Evolutionary conservation across 2,329 filamentous ascomycete genomes (phyloP), one percentile per base, ranked within the genome.

Genomic region (Alternaria sp.): DNA sequence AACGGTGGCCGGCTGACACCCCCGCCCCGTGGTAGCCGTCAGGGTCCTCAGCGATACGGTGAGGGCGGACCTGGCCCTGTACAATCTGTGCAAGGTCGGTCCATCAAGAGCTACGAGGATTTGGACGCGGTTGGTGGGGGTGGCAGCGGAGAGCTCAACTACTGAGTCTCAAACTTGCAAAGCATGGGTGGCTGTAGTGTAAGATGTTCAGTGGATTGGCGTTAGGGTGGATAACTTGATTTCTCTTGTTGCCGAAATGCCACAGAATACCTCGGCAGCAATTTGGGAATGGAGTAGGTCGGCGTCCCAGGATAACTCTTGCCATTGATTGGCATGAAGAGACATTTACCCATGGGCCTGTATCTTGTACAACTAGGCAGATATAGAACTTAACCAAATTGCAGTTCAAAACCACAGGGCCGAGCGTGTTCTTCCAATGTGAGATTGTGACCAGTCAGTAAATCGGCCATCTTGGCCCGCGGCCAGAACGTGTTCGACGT

Each of bases 61-160:
- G 91, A 92, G 50, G 90, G 91, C 40, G 90, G 87, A 25, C 89
- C 90, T 55, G 94, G 93, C 0, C 94, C 95, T 20, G 87, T 92
- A 20, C 94, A 98, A 80, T 94, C 95, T 11, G 93, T 97, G 1
- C 92, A 96, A 69, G 95, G 95, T 5, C 88, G 95, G 59, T 97
- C 92, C 63, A 82, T 99, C 67, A 97, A 97, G 85, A 97, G 93
- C 78, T 99, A 99, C 76, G 96, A 99, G 79, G 95, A 99, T 76
- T 84, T 99, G 25, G 95, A 99, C 81, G 94, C 96, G n/a, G 82
- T 81, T 53, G 80, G 80, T 40, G 76, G 75, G 20, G 78, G 79
- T 53, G 92, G 90, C 41, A 89, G 90, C 41, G 91, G 92, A 28
- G 94, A 97, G 81, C 83, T 98, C 73, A 96, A 98, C 80, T 98